Base-by-base conservation (phyloP, 2,329 filamentous ascomycete genomes). In the Fusarium buharicum region DNA sequence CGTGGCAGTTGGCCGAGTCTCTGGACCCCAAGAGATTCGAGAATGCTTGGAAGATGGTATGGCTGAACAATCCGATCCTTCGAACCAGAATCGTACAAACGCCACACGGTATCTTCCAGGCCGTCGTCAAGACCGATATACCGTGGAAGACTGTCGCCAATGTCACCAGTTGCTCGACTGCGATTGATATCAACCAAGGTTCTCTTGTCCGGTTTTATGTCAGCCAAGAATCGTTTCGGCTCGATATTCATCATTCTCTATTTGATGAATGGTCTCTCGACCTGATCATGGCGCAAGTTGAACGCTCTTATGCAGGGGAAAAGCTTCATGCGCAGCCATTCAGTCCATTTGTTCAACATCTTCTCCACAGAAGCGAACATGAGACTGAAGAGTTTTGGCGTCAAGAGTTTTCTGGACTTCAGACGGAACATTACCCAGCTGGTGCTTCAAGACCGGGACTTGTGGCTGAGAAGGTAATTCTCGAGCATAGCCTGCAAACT, bases 211-310 rank as follows among this genome's bases (percentile, higher is more conserved):
- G 3, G n/a, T 27, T 52, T 3, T 52, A 47, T 14, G 1, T 24
- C 2, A 24, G 18, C 4, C 16, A 12, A 1, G 33, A 38, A 1
- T 24, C 18, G 1, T 38, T 52, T 5, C 17, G 41, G 10, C 40
- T 52, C 1, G 41, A 52, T 1, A 52, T 52, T 1, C 49, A 52
- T 17, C 49, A 52, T 9, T 22, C 41, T 3, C 13, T 52, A 4
- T 52, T 47, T 8, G 49, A 52, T 7, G 49, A 52, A 24, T 52
- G 49, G 49, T 52, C 49, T 31, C 33, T 52, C 1, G 41, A 12
- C n/a, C 7, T 52, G 1, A 13, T 27, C 2, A 1, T 52, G 4
- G 9, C 33, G 2, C 49, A 52, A n/a, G 33, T 38, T 2, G 31
- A 52, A 24, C 33, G 24, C 4, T 24, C 27, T 0, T 52, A 52